A percentile compares a stretch with the other conserved stretches of the same genome.
These are phyloP conservation scores for Penicillium tannophilum DNA, from an alignment of 495 filamentous ascomycete genomes.

Conservation along the genomic window DNA sequence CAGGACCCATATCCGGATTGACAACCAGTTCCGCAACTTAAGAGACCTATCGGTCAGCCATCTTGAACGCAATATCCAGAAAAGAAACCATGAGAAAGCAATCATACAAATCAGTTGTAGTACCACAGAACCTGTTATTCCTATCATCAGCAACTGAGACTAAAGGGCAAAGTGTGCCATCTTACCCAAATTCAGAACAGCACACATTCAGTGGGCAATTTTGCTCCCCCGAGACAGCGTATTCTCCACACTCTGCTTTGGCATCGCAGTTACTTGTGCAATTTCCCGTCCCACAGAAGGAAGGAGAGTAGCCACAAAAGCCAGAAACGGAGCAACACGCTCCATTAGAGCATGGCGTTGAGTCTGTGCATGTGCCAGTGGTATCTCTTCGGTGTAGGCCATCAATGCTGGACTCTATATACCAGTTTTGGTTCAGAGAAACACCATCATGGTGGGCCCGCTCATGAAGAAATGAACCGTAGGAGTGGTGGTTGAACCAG, in stretches of 20 bases:
- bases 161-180: not conserved
- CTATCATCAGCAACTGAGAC: not conserved
- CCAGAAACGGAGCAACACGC: not conserved
- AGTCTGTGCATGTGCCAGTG: not conserved
- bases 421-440: too few species aligned
- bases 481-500: not conserved
- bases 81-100: too few species aligned
- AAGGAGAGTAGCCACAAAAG: not conserved
- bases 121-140: slow-evolving; percentile 32
- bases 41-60: too few species aligned
- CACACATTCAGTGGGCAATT: slow-evolving; percentile 41
- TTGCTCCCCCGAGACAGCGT: not conserved
- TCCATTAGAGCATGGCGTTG: not conserved
- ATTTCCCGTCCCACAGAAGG: slow-evolving; percentile 8
- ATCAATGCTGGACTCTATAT: too few species aligned
- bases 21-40: not conserved
- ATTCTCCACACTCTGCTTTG: slow-evolving; percentile 29
- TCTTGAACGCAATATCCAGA: too few species aligned
- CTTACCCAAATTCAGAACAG: slow-evolving; percentile 27
- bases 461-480: too few species aligned
- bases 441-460: too few species aligned
- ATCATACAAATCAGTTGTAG: slow-evolving; percentile 28
- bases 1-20: not conserved
- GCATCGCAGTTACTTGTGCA: slow-evolving; percentile 30
- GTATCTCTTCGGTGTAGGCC: not conserved